phyloP scores from a whole-genome alignment of 164 flowering plant species.

The Vitis cinerea region DNA sequence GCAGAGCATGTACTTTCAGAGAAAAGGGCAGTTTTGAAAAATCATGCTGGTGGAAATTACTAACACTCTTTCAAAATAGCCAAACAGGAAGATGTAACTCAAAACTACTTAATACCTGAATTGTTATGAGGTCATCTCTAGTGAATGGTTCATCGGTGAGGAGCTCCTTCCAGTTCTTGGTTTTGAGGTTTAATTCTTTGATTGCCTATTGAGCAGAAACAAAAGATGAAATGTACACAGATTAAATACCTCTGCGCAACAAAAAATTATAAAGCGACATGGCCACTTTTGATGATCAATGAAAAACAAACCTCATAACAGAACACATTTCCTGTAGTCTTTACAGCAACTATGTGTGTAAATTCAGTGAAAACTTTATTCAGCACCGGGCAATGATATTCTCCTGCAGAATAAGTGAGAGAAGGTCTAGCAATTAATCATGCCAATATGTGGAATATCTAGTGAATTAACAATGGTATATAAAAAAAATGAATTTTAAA shows the following conservation, averaged over 20 bases:
- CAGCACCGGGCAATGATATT: slow-evolving; percentile 90
- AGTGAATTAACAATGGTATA: neutral
- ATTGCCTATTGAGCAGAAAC: slow-evolving; percentile 55
- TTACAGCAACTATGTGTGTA: slow-evolving; percentile 95
- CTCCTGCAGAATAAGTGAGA: slow-evolving; percentile 51
- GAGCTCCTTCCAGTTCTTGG: slow-evolving; percentile 97
- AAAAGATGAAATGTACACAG: neutral
- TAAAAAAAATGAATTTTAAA: neutral
- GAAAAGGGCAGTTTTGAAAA: neutral
- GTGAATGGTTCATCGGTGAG: slow-evolving; percentile 94
- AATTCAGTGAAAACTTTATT: slow-evolving; percentile 96
- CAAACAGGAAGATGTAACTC: slow-evolving; percentile 5
- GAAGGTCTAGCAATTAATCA: neutral
- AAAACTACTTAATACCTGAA: slow-evolving; percentile 56
- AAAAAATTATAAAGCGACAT: too few species aligned
- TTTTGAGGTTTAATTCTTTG: slow-evolving; percentile 87
- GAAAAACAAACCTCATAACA: slow-evolving; percentile 73
- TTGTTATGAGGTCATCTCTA: slow-evolving; percentile 78
- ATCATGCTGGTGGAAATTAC: neutral
- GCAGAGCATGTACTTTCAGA: slow-evolving; percentile 16
- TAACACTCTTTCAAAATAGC: neutral
- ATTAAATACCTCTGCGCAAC: neutral
- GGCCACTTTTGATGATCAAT: slow-evolving; percentile 2
- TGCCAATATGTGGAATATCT: neutral
- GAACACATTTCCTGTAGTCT: slow-evolving; percentile 94